Evolutionary conservation across 345 rosid species (phyloP).

Genomic region (Arabis alpina): DNA sequence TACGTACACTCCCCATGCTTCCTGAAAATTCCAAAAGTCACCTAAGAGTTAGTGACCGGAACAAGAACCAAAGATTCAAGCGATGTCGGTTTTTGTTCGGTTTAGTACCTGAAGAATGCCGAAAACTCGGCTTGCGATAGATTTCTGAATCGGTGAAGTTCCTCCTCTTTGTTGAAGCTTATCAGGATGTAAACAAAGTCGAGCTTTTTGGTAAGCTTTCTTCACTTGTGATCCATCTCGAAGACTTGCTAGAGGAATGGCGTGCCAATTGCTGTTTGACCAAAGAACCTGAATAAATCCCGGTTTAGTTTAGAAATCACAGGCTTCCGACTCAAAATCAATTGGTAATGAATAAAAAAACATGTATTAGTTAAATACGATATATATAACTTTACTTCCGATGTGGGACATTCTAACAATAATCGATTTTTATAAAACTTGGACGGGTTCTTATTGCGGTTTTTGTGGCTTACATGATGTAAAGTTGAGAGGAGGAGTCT

Average conservation of each 20-base stretch:
- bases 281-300: constrained; percentile 63
- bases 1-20: constrained; percentile 72
- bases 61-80: background rate
- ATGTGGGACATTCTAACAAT: too few relatives aligned
- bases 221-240: constrained; percentile 75
- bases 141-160: constrained; percentile 66
- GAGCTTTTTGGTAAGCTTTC: constrained; percentile 91
- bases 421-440: too few relatives aligned
- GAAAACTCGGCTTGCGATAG: constrained; percentile 74
- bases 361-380: too few relatives aligned
- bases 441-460: background rate
- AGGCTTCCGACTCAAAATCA: too few relatives aligned
- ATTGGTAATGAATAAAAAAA: too few relatives aligned
- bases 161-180: constrained; percentile 87
- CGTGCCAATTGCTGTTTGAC: constrained; percentile 76
- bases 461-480: constrained; percentile 55
- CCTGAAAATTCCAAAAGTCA: constrained; percentile 47
- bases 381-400: too few relatives aligned
- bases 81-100: background rate
- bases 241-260: constrained; percentile 59
- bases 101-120: constrained; percentile 73
- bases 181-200: constrained; percentile 94
- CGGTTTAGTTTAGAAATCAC: background rate
- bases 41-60: constrained; percentile 10
- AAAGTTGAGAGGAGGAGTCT: constrained; percentile 77